Evolutionary conservation across 2,329 filamentous ascomycete species (phyloP).

Genomic region (Fusarium praegraminearum): DNA sequence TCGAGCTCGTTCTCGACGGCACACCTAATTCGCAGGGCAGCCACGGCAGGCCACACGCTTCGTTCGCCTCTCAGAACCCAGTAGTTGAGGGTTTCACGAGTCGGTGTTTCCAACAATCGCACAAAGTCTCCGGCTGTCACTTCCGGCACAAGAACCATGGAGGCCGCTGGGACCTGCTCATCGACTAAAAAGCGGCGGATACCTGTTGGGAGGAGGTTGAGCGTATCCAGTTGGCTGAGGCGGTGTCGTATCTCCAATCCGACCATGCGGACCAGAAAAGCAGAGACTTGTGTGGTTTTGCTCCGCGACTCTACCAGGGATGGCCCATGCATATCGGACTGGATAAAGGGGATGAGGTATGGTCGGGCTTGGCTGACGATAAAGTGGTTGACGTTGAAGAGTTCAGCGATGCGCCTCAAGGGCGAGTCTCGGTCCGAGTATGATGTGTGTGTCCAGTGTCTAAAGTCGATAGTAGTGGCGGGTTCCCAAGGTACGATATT

Average conservation of each 20-base stretch:
- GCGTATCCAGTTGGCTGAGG: constrained; percentile 81
- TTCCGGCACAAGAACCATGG: constrained; percentile 85
- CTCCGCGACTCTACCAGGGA: constrained; percentile 70
- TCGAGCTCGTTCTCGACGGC: constrained; percentile 91
- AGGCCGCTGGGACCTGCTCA: constrained; percentile 82
- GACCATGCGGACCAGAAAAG: constrained; percentile 74
- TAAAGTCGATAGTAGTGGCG: constrained; percentile 70
- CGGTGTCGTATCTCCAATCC: constrained; percentile 84
- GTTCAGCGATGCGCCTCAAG: constrained; percentile 78
- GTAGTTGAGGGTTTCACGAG: constrained; percentile 78
- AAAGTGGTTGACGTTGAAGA: constrained; percentile 96
- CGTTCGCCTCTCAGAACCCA: constrained; percentile 89
- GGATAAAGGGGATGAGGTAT: constrained; percentile 87
- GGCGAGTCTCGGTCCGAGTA: constrained; percentile 74
- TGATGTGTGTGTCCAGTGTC: constrained; percentile 74
- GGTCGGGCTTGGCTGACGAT: constrained; percentile 93
- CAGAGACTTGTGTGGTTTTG: constrained; percentile 68
- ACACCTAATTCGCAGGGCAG: constrained; percentile 83
- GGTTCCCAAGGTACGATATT: constrained; percentile 80
- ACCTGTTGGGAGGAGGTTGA: constrained; percentile 76
- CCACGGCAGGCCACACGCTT: constrained; percentile 91
- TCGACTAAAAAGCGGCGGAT: constrained; percentile 84
- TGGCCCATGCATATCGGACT: constrained; percentile 83
- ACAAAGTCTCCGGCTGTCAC: constrained; percentile 79
- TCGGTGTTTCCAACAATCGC: constrained; percentile 85